Evolutionary conservation across 192 early-diverging fungal species (phyloP).

Genomic region (Rhizophagus clarus): DNA sequence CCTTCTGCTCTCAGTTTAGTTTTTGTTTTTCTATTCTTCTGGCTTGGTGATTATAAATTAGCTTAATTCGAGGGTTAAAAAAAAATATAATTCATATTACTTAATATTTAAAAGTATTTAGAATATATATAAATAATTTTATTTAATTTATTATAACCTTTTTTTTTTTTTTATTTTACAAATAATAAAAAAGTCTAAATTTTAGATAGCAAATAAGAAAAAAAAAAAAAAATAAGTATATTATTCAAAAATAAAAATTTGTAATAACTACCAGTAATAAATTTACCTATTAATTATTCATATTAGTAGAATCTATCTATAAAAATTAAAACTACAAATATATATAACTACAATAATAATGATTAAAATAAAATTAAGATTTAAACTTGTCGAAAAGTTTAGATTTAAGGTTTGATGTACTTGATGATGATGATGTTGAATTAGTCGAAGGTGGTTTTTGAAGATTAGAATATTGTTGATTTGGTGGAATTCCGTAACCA

Average conservation of each 20-base stretch:
- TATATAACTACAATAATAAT: neutral
- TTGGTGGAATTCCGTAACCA: neutral
- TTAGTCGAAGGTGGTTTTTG: neutral
- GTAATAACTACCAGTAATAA: no score
- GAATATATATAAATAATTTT: no score
- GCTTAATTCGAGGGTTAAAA: neutral
- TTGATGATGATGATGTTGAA: neutral
- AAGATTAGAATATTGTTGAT: neutral
- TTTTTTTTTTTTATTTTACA: no score
- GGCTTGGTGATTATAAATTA: conserved; percentile 14
- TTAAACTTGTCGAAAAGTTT: neutral
- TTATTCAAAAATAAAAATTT: no score
- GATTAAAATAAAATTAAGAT: no score
- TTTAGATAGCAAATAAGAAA: no score
- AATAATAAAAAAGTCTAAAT: no score
- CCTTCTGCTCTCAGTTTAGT: conserved; percentile 41
- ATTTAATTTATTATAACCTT: no score
- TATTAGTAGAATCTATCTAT: neutral
- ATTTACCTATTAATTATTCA: no score
- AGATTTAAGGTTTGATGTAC: neutral
- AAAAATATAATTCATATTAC: no score
- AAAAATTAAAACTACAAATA: neutral
- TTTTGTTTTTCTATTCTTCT: conserved; percentile 38
- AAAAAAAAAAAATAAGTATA: no score
- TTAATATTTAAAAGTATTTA: no score